A percentile compares a stretch with the other conserved stretches of the same genome.
Conservation (phyloP, 306 rosid species). For the Sechiopsis laciniata region DNA sequence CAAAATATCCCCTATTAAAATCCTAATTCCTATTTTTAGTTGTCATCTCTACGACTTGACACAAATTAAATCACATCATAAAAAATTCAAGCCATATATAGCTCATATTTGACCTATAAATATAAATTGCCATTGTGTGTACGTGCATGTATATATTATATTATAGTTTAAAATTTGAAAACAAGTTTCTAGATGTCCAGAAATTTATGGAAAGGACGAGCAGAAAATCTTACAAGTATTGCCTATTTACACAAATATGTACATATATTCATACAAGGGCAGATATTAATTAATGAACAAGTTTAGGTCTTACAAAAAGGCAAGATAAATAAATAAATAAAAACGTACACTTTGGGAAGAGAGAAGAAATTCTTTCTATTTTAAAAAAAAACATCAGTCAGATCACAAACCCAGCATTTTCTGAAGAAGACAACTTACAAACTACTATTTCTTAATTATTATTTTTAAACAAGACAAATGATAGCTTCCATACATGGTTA, state of each 20-base stretch:
- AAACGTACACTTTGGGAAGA: slow-evolving; percentile 15
- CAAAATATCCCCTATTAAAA: no score
- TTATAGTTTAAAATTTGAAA: background rate
- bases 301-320: slow-evolving; percentile 7
- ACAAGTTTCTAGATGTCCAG: background rate
- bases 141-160: no score
- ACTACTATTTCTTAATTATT: background rate
- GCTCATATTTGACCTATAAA: no score
- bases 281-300: background rate
- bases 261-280: background rate
- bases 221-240: background rate
- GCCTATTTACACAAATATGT: background rate
- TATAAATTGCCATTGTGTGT: background rate
- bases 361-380: background rate
- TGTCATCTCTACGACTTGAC: no score
- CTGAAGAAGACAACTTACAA: slow-evolving; percentile 15
- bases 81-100: no score
- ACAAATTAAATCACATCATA: no score
- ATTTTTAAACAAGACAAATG: background rate
- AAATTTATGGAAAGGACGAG: slow-evolving; percentile 6
- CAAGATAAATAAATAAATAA: background rate
- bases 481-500: slow-evolving; percentile 3
- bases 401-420: background rate
- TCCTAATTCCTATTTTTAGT: no score
- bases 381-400: background rate